Evolutionary conservation across 495 filamentous ascomycete species (phyloP), one percentile per base, ranked within the genome.

Genomic region (Ascodesmis nigricans): DNA sequence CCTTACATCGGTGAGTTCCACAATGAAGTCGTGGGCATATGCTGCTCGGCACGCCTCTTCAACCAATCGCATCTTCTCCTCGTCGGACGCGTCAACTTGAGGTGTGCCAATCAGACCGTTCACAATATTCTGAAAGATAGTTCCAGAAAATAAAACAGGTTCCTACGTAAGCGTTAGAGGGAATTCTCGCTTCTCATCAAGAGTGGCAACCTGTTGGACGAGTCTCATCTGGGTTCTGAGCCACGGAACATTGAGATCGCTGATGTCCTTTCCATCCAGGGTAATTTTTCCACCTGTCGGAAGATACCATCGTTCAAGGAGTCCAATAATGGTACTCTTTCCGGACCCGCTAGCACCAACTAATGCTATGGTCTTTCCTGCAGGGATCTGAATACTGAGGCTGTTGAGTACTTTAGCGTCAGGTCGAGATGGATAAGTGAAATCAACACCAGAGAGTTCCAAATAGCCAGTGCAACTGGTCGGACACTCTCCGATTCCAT

Each of bases 321-420:
- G 47, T 5, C 61, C 60, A 0, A 63, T 63, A 19, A 77, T 58
- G 4, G 73, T 78, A 2, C 69, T 73, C 43, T 80, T 80, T 11
- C 74, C 75, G 38, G 65, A 68, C 13, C 75, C 74, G 8, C 71
- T 75, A 8, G 71, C 53, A 10, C 75, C 75, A 4, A 78, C 69
- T 24, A 80, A 61, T 1, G 71, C 73, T 1, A 73, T 73, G 22
- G 62, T 57, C 40, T 70, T 65, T 23, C 63, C 64, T 1, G 65
- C 58, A 5, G 64, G 61, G 9, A 78, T 59, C 0, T 47, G 53
- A 5, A 75, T 47, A n/a, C 48, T 58, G 21, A 75, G 50, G 8
- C 56, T 44, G 18, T 64, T 44, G 5, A 69, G 46, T 8, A 73
- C 63, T 3, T 50, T 57, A 10, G 66, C 54, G n/a, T 67, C 61